Evolutionary conservation across 164 flowering plant species (phyloP), one percentile per base, ranked within the genome.

Genomic region (Annona cherimola): DNA sequence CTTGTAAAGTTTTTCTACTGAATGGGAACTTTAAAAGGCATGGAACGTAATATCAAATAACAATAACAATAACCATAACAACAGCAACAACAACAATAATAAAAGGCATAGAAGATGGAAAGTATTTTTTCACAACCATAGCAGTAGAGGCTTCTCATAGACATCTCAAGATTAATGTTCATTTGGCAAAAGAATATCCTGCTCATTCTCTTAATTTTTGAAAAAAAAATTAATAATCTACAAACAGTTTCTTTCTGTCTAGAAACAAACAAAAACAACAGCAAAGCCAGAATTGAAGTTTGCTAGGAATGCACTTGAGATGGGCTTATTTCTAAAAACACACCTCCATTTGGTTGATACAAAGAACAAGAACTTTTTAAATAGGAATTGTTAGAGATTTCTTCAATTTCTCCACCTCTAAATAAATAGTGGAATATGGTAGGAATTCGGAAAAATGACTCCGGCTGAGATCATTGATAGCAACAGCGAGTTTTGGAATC

Each of bases 401-500:
- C 88, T 91, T 91, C 77, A 95, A 76, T 85, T 92, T 95, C 86
- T 95, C 97, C n/a, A 95, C 99, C 81, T 93, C 99, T 88, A 95
- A 83, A 76, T 91, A 95, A 26, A 76, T 89, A 0, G 96, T 91
- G 41, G 99, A 91, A 80, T 95, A 91, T 1, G 99, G 97, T 14
- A 95, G 93, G 77, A 85, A 95, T 81, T 95, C 99, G 0, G 81
- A 81, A 87, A 88, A 93, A 76, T 95, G 77, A 76, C 82, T 85
- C 72, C 76, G 84, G 82, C 96, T 93, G 71, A 93, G 83, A 74
- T 95, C 98, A 26, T 91, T 93, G 57, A 95, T 87, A 6, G 98
- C 99, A 19, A 89, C 91, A 0, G 97, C 97, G 11, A 95, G 93
- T 77, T 93, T 95, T 18, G 97, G 93, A 73, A 93, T 93, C 80